Conservation (phyloP, 2,329 filamentous ascomycete species). For the Chalaropsis ovoidea region DNA sequence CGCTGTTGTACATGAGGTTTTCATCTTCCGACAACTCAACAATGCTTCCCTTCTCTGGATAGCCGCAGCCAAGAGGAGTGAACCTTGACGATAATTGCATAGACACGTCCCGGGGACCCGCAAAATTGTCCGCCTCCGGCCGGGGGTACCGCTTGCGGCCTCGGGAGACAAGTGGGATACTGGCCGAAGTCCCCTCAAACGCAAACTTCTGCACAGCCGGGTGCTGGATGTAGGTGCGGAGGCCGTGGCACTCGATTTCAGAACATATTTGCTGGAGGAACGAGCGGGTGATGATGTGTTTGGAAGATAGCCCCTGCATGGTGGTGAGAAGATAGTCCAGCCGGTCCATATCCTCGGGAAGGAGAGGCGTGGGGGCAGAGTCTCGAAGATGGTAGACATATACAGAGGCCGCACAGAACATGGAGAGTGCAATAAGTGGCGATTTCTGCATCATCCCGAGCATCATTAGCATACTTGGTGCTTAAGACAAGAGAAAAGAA, state of each 20-base stretch:
- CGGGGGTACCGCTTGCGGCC: constrained; percentile 18
- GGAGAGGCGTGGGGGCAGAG: constrained; percentile 49
- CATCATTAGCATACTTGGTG: not conserved
- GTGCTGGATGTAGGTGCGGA: constrained; percentile 34
- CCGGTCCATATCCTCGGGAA: constrained; percentile 38
- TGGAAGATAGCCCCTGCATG: constrained; percentile 64
- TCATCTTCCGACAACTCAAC: constrained; percentile 21
- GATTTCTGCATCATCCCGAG: constrained; percentile 13
- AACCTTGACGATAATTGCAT: constrained; percentile 6
- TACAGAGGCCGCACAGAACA: constrained; percentile 77
- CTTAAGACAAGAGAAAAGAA: not conserved
- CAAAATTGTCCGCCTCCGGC: not conserved
- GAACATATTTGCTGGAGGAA: constrained; percentile 77
- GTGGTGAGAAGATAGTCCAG: constrained; percentile 68
- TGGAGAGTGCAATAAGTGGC: constrained; percentile 67
- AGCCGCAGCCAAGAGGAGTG: constrained; percentile 14
- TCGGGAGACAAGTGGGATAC: constrained; percentile 41
- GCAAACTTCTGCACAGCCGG: constrained; percentile 33
- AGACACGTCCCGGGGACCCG: not conserved
- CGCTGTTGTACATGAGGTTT: constrained; percentile 19
- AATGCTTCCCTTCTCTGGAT: constrained; percentile 1
- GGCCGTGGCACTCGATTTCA: constrained; percentile 55
- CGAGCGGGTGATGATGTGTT: constrained; percentile 66
- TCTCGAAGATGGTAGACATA: constrained; percentile 71
- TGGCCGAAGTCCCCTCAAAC: constrained; percentile 31